phyloP scores from a whole-genome alignment of 495 filamentous ascomycete species.

The Rhypophila decipiens region DNA sequence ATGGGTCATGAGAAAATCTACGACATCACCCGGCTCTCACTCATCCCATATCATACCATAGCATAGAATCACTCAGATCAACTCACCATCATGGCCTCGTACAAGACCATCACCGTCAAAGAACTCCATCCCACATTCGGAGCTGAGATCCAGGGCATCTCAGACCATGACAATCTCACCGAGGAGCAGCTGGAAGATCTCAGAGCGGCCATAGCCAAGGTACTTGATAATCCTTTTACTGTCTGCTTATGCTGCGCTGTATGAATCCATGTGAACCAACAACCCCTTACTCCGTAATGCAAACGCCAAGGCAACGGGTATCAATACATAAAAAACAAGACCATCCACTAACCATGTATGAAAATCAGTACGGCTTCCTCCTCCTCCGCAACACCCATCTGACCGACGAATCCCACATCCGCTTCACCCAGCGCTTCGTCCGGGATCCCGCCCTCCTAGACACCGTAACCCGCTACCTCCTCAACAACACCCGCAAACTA shows the following conservation, averaged over 20 bases:
- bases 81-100: conserved; percentile 1
- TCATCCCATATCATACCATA: no score
- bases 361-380: conserved; percentile 49
- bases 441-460: conserved; percentile 50
- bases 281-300: background rate
- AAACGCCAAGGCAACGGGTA: background rate
- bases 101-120: conserved; percentile 34
- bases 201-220: conserved; percentile 42
- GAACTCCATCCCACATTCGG: conserved; percentile 49
- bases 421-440: conserved; percentile 48
- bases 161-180: conserved; percentile 37
- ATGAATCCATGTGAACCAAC: no score
- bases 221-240: conserved; percentile 2
- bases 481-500: conserved; percentile 37
- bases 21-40: no score
- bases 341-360: background rate
- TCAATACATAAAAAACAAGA: background rate
- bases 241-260: no score
- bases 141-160: conserved; percentile 47
- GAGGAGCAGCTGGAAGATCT: conserved; percentile 45
- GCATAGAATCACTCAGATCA: no score
- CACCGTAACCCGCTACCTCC: conserved; percentile 50
- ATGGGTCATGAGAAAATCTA: no score
- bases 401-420: conserved; percentile 46
- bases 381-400: conserved; percentile 50